These are phyloP conservation scores for Ophiocordyceps australis DNA, from an alignment of 2,329 filamentous ascomycete species.

Conservation along the genomic window DNA sequence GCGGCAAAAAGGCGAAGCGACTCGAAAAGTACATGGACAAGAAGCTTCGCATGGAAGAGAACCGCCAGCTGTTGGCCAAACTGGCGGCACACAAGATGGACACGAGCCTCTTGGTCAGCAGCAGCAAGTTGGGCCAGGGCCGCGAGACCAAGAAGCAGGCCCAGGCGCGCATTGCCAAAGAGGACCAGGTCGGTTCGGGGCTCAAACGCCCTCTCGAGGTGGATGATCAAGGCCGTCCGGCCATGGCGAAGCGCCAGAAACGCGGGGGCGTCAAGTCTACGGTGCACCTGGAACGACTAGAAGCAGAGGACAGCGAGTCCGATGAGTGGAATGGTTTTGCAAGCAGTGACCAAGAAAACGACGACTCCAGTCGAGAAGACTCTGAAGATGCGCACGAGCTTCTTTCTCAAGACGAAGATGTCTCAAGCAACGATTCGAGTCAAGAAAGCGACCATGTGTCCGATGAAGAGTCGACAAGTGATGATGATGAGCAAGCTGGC, in stretches of 20 bases:
- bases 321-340: conserved; percentile 47
- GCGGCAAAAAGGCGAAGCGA: conserved; percentile 47
- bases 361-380: too few species aligned
- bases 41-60: conserved; percentile 91
- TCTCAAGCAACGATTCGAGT: conserved; percentile 14
- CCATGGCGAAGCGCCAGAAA: conserved; percentile 70
- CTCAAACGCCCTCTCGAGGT: conserved; percentile 74
- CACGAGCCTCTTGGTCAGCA: conserved; percentile 63
- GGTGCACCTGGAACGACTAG: conserved; percentile 17
- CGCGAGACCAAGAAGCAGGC: conserved; percentile 55
- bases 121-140: conserved; percentile 54
- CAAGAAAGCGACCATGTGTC: conserved; percentile 12
- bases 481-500: conserved; percentile 14
- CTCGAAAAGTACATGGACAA: conserved; percentile 61
- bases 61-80: conserved; percentile 65
- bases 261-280: conserved; percentile 42
- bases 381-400: too few species aligned
- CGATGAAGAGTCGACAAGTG: conserved; percentile 11
- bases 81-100: conserved; percentile 66
- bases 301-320: conserved; percentile 16
- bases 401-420: conserved; percentile 7
- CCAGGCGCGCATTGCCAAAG: conserved; percentile 43
- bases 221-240: conserved; percentile 60
- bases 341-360: conserved; percentile 18
- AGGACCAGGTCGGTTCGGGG: conserved; percentile 58